Evolutionary conservation across 352 stramenopile species (phyloP).

Genomic region (Globisporangium solare): DNA sequence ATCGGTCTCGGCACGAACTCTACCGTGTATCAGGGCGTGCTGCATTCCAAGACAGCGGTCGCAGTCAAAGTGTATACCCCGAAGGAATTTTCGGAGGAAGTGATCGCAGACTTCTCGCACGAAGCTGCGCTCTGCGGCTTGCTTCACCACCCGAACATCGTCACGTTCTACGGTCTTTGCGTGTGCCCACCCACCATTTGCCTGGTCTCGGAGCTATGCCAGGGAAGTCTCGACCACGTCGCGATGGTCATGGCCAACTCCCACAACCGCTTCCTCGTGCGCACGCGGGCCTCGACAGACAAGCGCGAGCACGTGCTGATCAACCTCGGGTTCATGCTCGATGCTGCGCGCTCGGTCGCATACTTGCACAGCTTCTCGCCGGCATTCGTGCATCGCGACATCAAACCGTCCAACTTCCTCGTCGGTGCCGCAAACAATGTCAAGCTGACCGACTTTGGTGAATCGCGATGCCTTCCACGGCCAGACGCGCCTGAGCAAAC

Average conservation of each 20-base stretch:
- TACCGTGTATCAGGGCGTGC: conserved; percentile 43
- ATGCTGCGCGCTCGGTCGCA: conserved; percentile 54
- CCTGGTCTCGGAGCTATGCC: conserved; percentile 63
- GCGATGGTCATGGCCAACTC: conserved; percentile 6
- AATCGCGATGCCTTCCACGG: conserved; percentile 45
- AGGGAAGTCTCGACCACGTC: conserved; percentile 54
- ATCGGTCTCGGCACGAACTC: conserved; percentile 50
- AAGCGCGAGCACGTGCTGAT: conserved; percentile 57
- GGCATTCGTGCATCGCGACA: conserved; percentile 71
- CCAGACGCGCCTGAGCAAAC: conserved; percentile 3
- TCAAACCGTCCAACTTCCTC: conserved; percentile 75
- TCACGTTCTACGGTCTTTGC: conserved; percentile 61
- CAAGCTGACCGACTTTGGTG: conserved; percentile 74
- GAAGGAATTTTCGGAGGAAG: conserved; percentile 51
- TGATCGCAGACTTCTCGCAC: conserved; percentile 49
- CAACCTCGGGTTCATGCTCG: conserved; percentile 58
- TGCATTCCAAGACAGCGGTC: conserved; percentile 43
- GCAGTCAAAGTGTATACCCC: conserved; percentile 73
- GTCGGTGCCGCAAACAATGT: conserved; percentile 48
- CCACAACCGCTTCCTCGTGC: neutral
- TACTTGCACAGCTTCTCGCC: conserved; percentile 76
- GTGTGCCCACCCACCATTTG: conserved; percentile 62
- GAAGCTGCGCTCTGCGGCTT: conserved; percentile 53
- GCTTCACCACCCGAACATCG: conserved; percentile 58
- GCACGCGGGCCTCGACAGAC: conserved; percentile 26